A percentile compares a stretch with the other conserved stretches of the same genome.
Evolutionary conservation across 2,329 filamentous ascomycete genomes (phyloP).

Genomic region (Byssoonygena ceratinophila): DNA sequence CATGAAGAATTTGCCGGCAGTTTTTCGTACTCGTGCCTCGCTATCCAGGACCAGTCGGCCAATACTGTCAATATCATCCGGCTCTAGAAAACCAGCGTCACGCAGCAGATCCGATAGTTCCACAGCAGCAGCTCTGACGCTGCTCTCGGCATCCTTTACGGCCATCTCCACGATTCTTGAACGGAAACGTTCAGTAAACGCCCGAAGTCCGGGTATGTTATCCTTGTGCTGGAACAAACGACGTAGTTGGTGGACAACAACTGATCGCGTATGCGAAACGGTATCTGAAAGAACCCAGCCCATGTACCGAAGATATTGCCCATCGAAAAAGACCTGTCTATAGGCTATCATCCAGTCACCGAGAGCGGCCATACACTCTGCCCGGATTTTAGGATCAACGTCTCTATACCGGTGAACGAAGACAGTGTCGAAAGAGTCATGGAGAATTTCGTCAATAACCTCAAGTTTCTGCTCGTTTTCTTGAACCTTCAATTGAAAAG

Average conservation of each 20-base stretch:
- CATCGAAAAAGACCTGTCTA: slow-evolving; percentile 81
- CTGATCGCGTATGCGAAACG: slow-evolving; percentile 61
- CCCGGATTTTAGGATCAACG: slow-evolving; percentile 76
- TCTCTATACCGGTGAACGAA: slow-evolving; percentile 96
- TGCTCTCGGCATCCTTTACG: slow-evolving; percentile 68
- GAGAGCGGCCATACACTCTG: slow-evolving; percentile 76
- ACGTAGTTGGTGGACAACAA: slow-evolving; percentile 73
- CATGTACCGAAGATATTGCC: slow-evolving; percentile 79
- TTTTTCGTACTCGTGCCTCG: slow-evolving; percentile 73
- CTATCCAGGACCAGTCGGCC: slow-evolving; percentile 82
- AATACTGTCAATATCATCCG: slow-evolving; percentile 78
- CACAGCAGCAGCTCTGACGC: slow-evolving; percentile 69
- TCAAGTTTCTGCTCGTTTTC: slow-evolving; percentile 61
- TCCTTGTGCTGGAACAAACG: slow-evolving; percentile 70
- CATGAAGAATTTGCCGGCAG: slow-evolving; percentile 81
- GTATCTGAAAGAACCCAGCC: slow-evolving; percentile 91
- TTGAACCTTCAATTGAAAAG: slow-evolving; percentile 60
- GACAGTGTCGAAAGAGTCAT: slow-evolving; percentile 80
- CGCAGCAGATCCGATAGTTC: slow-evolving; percentile 72
- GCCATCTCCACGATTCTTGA: slow-evolving; percentile 86
- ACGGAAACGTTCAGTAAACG: slow-evolving; percentile 88
- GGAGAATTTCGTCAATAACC: slow-evolving; percentile 59
- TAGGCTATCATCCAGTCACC: slow-evolving; percentile 80
- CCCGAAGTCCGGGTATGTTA: slow-evolving; percentile 64
- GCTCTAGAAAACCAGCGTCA: slow-evolving; percentile 75